Percentiles rank a stretch among this genome's conserved stretches.
phyloP scores from a whole-genome alignment of 352 stramenopile species.

The Blastocystis sp. region DNA sequence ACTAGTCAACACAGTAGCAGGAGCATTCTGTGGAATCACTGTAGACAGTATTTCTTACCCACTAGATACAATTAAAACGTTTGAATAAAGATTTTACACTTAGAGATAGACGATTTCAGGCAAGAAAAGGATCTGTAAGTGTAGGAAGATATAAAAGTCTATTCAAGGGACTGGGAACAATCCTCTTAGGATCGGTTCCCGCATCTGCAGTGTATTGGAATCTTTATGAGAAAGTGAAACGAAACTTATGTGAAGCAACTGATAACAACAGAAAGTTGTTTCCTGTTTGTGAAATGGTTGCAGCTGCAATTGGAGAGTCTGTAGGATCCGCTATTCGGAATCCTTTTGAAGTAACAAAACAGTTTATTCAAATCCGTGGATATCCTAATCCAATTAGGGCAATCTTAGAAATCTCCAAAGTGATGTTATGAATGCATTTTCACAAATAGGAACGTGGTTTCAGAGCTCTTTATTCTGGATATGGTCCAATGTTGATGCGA shows the following conservation, averaged over 20 bases:
- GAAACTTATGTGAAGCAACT: background rate
- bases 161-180: conserved; percentile 39
- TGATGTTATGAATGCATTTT: background rate
- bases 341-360: conserved; percentile 51
- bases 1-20: conserved; percentile 31
- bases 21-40: conserved; percentile 20
- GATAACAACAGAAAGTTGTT: background rate
- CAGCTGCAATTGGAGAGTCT: background rate
- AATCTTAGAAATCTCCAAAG: conserved; percentile 47
- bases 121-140: background rate
- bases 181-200: conserved; percentile 41
- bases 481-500: conserved; percentile 33
- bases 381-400: conserved; percentile 33
- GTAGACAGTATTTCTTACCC: conserved; percentile 37
- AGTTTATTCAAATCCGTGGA: conserved; percentile 54
- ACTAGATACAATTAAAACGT: conserved; percentile 54
- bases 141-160: background rate
- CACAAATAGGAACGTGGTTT: conserved; percentile 21
- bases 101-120: conserved; percentile 24
- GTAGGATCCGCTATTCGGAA: conserved; percentile 10
- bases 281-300: conserved; percentile 51
- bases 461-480: conserved; percentile 34
- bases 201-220: conserved; percentile 54
- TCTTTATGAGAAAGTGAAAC: conserved; percentile 41
- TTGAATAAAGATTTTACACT: background rate